Conservation (phyloP, 345 rosid species). For the Durio zibethinus region DNA sequence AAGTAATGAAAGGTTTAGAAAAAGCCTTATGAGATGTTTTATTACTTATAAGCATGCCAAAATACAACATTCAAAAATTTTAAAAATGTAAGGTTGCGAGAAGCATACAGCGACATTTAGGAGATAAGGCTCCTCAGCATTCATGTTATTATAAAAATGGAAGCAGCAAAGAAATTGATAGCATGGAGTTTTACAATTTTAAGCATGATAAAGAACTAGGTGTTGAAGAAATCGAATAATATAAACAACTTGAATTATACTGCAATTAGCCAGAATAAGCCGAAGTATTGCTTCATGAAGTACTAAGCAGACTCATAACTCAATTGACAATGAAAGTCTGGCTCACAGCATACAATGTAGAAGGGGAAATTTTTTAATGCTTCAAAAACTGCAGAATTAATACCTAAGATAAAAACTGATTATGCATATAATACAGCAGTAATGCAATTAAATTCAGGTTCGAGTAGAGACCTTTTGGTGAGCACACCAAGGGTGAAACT, state of each 20-base stretch:
- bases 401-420: background rate
- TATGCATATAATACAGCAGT: background rate
- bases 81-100: background rate
- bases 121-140: background rate
- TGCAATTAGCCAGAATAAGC: background rate
- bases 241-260: background rate
- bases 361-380: too few relatives aligned
- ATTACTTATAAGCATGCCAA: background rate
- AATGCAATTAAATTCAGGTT: background rate
- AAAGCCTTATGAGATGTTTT: background rate
- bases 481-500: slow-evolving; percentile 61
- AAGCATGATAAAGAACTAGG: background rate
- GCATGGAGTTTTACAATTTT: background rate
- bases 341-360: slow-evolving; percentile 1
- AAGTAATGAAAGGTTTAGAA: background rate
- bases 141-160: background rate
- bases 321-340: background rate
- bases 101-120: background rate
- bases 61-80: background rate
- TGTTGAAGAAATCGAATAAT: background rate
- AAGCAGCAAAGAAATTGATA: background rate
- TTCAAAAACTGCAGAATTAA: too few relatives aligned
- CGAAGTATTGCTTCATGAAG: background rate
- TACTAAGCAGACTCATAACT: background rate
- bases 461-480: slow-evolving; percentile 38